Evolutionary conservation across 306 rosid genomes (phyloP).

Genomic region (Prinsepia uniflora): DNA sequence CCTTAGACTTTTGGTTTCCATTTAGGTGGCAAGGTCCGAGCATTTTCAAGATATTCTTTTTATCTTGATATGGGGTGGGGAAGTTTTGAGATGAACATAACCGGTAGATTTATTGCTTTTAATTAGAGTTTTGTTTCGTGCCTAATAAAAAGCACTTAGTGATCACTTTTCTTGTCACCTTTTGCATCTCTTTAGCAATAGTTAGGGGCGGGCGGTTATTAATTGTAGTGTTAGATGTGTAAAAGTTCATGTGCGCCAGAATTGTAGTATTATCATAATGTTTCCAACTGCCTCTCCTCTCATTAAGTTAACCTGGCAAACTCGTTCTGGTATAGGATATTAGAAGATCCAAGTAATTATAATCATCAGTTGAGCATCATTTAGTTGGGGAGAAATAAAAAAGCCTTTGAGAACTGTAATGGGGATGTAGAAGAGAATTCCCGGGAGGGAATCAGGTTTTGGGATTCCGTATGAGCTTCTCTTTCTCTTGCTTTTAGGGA

Average conservation of each 20-base stretch:
- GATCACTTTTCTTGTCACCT: not conserved
- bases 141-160: not conserved
- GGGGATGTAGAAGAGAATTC: no score
- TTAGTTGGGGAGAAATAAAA: no score
- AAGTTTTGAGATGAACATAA: no score
- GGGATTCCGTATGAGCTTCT: no score
- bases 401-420: no score
- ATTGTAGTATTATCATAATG: not conserved
- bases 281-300: not conserved
- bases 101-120: not conserved
- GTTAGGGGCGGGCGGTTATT: not conserved
- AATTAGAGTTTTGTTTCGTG: not conserved
- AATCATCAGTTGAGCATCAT: not conserved
- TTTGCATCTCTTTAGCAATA: not conserved
- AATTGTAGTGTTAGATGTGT: not conserved
- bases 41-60: not conserved
- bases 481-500: no score
- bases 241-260: not conserved
- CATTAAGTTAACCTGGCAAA: not conserved
- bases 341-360: not conserved
- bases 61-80: not conserved
- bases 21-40: not conserved
- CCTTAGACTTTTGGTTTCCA: not conserved
- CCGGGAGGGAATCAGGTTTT: no score
- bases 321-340: no score